Percentiles rank a stretch among this genome's conserved stretches.
Conservation (phyloP, 2,329 filamentous ascomycete genomes). For the Bimuria novae-zelandiae region DNA sequence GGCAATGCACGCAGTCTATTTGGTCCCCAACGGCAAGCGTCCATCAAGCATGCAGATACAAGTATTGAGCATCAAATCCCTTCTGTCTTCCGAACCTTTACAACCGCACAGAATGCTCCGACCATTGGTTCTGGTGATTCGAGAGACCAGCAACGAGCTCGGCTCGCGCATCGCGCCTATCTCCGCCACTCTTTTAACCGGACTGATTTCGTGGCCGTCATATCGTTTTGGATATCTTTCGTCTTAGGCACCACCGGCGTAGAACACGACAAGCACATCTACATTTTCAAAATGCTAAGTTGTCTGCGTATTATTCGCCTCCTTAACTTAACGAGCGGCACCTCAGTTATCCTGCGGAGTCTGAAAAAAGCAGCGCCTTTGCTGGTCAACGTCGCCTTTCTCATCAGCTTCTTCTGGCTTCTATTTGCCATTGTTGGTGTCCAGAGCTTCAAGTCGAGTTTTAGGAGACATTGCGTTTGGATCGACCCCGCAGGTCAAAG, state of each 20-base stretch:
- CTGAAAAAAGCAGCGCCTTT: slow-evolving; percentile 93
- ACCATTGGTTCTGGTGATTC: slow-evolving; percentile 61
- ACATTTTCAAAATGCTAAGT: slow-evolving; percentile 94
- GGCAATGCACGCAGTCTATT: slow-evolving; percentile 81
- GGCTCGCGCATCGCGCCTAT: slow-evolving; percentile 89
- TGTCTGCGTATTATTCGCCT: slow-evolving; percentile 90
- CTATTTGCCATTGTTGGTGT: slow-evolving; percentile 96
- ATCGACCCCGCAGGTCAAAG: slow-evolving; percentile 55
- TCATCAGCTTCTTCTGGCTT: slow-evolving; percentile 97
- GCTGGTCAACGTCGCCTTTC: slow-evolving; percentile 88
- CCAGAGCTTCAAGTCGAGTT: slow-evolving; percentile 76
- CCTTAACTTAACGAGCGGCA: slow-evolving; percentile 90
- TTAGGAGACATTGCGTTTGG: slow-evolving; percentile 56
- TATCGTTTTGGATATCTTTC: slow-evolving; percentile 95
- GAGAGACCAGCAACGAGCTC: slow-evolving; percentile 78
- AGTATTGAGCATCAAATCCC: slow-evolving; percentile 55
- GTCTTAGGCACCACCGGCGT: slow-evolving; percentile 70
- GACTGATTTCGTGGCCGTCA: slow-evolving; percentile 89
- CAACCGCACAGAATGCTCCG: slow-evolving; percentile 66
- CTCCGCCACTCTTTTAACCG: slow-evolving; percentile 94
- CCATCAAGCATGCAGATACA: slow-evolving; percentile 58
- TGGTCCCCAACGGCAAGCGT: slow-evolving; percentile 75
- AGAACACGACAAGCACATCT: slow-evolving; percentile 73
- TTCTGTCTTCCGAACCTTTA: slow-evolving; percentile 77
- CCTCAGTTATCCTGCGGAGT: slow-evolving; percentile 90